Evolutionary conservation across 306 rosid genomes (phyloP), one percentile per base, ranked within the genome.

Genomic region (Sphenostylis stenocarpa): DNA sequence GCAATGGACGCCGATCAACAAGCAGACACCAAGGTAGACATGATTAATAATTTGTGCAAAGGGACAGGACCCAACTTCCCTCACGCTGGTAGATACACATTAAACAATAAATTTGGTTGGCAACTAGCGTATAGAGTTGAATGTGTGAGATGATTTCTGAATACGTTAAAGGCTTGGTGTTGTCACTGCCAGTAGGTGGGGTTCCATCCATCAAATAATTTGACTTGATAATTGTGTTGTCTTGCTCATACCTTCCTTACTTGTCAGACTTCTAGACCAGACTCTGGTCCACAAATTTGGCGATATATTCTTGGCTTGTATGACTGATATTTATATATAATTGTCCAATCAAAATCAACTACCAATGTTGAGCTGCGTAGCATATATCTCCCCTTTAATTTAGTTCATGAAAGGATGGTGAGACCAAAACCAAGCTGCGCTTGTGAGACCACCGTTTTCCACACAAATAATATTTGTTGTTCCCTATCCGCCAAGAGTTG

Each of bases 141-240:
- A 56, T 43, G 51, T 26, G 45, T 70, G 15, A 34, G 20, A 56
- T 3, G 34, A 52, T 13, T 7, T 41, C 26, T 57, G 52, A 57
- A 29, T 60, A 3, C 16, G 17, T 34, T 21, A 16, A 23, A 29
- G 17, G 36, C 9, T 6, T 6, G 28, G 66, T 44, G 39, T 81
- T 69, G 41, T 29, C 41, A 60, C 19, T n/a, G 1, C 66, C 16
- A 29, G 29, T 13, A 16, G 11, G 65, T 58, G 65, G 64, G 20
- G 65, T 38, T 77, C 68, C 72, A 34, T 85, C 51, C 34, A 33
- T 72, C 10, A 14, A 36, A 19, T 47, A 21, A 77, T 53, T 49
- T 71, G 73, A 64, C 56, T 33, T 20, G 3, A 24, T n/a, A 64
- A 20, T 68, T 21, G 53, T 68, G 9, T 57, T 73, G 61, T 52